Conservation (phyloP, 345 rosid species). For the Eucalyptus decipiens region DNA sequence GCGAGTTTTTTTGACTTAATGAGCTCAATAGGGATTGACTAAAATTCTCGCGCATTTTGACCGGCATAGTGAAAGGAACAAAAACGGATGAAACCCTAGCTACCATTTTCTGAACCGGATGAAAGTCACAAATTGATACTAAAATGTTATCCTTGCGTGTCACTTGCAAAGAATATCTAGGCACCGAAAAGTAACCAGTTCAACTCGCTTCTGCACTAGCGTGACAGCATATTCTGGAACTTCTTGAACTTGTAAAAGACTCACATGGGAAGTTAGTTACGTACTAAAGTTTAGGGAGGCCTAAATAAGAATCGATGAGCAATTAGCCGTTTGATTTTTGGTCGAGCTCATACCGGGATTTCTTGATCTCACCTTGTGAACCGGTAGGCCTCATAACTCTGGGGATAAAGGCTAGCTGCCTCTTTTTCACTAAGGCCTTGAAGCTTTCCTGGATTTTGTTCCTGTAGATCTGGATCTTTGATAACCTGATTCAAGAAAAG, state of each 20-base stretch:
- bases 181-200: neutral
- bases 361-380: neutral
- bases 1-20: neutral
- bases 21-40: neutral
- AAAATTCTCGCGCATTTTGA: neutral
- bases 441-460: conserved; percentile 6
- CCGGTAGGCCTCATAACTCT: neutral
- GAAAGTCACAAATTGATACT: neutral
- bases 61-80: neutral
- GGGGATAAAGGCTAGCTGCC: neutral
- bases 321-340: neutral
- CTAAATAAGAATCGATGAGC: neutral
- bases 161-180: neutral
- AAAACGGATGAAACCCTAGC: neutral
- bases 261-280: neutral
- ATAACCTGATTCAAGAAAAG: neutral
- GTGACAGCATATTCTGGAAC: neutral
- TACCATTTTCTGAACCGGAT: neutral
- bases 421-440: neutral
- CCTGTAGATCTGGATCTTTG: conserved; percentile 2
- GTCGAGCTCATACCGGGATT: neutral
- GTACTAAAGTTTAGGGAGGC: neutral
- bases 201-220: neutral
- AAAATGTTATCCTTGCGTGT: neutral
- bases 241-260: neutral